Evolutionary conservation across 257 asterid genomes (phyloP).

Genomic region (Solanum bukasovii): DNA sequence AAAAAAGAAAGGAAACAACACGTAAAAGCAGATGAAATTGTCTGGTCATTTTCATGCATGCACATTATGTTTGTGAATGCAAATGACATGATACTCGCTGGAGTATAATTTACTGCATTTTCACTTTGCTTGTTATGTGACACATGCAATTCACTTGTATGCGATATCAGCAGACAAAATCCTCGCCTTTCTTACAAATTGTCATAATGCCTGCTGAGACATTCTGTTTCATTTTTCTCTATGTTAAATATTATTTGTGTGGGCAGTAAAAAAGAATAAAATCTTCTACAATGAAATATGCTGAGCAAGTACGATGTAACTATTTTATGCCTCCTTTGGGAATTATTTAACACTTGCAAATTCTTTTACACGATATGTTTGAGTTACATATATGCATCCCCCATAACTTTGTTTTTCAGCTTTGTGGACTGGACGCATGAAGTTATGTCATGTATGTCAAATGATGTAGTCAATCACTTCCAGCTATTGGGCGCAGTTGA

Average conservation of each 20-base stretch:
- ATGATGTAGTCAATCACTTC: conserved; percentile 55
- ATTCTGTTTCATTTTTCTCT: neutral
- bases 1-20: neutral
- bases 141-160: neutral
- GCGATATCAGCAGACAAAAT: neutral
- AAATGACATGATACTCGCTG: neutral
- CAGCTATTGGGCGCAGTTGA: conserved; percentile 72
- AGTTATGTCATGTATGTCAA: conserved; percentile 48
- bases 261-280: neutral
- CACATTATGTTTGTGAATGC: neutral
- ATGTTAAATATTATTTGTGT: neutral
- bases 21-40: neutral
- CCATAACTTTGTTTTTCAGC: conserved; percentile 39
- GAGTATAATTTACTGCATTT: neutral
- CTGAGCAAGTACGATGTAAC: neutral
- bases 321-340: neutral
- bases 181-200: neutral
- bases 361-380: neutral
- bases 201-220: neutral
- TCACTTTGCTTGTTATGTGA: neutral
- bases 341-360: neutral
- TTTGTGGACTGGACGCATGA: conserved; percentile 74
- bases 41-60: neutral
- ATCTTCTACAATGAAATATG: neutral
- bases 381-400: neutral